Evolutionary conservation across 2,329 filamentous ascomycete species (phyloP).

Genomic region (Fusarium udum): DNA sequence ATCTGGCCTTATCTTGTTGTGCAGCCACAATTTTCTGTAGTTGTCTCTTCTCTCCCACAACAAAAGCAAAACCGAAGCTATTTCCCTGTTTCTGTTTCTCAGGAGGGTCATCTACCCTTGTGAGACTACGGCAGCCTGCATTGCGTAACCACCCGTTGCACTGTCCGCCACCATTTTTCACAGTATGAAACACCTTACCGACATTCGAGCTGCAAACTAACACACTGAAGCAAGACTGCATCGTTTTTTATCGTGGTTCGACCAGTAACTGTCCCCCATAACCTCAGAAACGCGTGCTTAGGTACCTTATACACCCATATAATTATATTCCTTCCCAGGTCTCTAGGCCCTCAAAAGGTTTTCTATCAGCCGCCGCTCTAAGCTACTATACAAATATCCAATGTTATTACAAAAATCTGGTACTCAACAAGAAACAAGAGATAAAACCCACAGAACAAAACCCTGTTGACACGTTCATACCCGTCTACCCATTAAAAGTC

Average conservation of each 20-base stretch:
- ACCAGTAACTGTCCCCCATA: neutral
- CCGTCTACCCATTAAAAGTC: neutral
- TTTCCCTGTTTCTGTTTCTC: neutral
- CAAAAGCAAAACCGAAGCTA: neutral
- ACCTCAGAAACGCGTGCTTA: neutral
- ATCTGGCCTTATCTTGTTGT: neutral
- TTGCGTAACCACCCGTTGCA: neutral
- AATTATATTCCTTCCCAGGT: no score
- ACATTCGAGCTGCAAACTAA: neutral
- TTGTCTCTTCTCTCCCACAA: slow-evolving; percentile 1
- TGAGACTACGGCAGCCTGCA: neutral
- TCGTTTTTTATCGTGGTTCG: neutral
- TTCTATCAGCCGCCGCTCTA: neutral
- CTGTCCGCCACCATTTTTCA: neutral
- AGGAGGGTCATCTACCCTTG: neutral
- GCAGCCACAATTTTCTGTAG: neutral
- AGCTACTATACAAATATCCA: neutral
- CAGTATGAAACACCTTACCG: neutral
- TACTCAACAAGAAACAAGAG: neutral
- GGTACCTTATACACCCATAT: neutral
- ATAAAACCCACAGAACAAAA: neutral
- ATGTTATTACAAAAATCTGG: neutral
- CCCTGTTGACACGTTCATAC: neutral
- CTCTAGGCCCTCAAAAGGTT: neutral
- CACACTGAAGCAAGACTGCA: neutral